Conservation (phyloP, 1,284 basidiomycete genomes). For the Xerocomus tenax region DNA sequence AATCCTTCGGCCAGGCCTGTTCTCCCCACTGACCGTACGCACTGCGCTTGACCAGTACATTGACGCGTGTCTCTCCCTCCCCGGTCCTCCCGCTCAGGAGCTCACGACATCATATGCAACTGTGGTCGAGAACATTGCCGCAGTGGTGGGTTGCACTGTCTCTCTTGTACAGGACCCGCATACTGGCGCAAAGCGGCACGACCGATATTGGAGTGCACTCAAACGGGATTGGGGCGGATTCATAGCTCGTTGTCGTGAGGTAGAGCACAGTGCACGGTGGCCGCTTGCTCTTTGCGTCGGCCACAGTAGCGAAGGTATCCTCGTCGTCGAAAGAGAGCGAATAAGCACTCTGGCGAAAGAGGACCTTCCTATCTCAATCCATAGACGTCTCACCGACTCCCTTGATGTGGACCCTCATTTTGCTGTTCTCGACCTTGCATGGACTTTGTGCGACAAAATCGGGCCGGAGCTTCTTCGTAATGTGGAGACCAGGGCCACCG, state of each 20-base stretch:
- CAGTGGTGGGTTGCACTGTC: constrained; percentile 81
- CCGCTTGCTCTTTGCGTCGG: constrained; percentile 61
- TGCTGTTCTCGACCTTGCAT: constrained; percentile 49
- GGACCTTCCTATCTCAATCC: constrained; percentile 58
- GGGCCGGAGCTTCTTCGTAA: constrained; percentile 47
- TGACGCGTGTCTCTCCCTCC: constrained; percentile 58
- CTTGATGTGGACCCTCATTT: constrained; percentile 43
- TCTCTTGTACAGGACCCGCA: constrained; percentile 62
- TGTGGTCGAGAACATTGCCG: constrained; percentile 67
- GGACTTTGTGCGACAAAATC: constrained; percentile 50
- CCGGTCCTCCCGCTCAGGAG: constrained; percentile 45
- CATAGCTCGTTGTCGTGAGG: constrained; percentile 77
- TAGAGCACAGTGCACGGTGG: constrained; percentile 79
- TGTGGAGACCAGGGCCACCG: constrained; percentile 51
- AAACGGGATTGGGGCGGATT: constrained; percentile 92
- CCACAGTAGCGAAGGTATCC: constrained; percentile 41
- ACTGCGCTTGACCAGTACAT: constrained; percentile 78
- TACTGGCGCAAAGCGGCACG: constrained; percentile 71
- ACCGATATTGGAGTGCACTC: constrained; percentile 72
- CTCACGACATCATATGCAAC: constrained; percentile 55
- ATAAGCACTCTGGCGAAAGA: constrained; percentile 54
- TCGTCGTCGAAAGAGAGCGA: constrained; percentile 74
- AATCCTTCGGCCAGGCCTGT: constrained; percentile 78
- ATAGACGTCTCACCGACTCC: constrained; percentile 39
- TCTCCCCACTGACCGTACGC: constrained; percentile 72